Conservation (phyloP, 2,329 filamentous ascomycete species). For the Fusarium sp. region DNA sequence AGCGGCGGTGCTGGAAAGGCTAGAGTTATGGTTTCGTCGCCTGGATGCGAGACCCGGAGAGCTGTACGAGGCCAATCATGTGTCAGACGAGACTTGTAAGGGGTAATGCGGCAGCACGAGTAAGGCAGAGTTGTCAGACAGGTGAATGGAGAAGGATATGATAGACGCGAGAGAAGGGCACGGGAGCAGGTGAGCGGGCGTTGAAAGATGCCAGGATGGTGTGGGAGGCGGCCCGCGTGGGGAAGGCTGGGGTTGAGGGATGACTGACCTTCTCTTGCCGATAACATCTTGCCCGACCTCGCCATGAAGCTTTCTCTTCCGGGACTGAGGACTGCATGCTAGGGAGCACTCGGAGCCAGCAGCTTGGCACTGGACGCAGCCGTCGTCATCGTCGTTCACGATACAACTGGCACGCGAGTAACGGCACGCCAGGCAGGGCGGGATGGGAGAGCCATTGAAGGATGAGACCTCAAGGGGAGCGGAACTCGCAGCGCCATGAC, state of each 20-base stretch:
- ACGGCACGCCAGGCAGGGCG: conserved; percentile 82
- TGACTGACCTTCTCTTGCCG: conserved; percentile 79
- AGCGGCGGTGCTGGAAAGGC: conserved; percentile 73
- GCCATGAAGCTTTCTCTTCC: conserved; percentile 84
- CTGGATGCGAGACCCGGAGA: conserved; percentile 69
- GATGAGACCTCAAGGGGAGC: conserved; percentile 65
- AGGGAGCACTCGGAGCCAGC: conserved; percentile 86
- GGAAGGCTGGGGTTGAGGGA: conserved; percentile 23
- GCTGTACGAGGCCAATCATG: conserved; percentile 66
- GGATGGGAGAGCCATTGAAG: conserved; percentile 59
- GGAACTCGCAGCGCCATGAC: conserved; percentile 64
- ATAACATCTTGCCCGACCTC: conserved; percentile 72
- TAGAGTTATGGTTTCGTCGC: conserved; percentile 69
- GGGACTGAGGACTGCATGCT: conserved; percentile 80
- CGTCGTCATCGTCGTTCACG: conserved; percentile 80
- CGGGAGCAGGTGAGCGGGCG: conserved; percentile 37
- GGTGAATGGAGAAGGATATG: conserved; percentile 36
- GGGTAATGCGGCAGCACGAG: conserved; percentile 32
- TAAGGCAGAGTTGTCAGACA: conserved; percentile 40
- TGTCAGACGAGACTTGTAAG: conserved; percentile 59
- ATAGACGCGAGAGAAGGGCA: conserved; percentile 41
- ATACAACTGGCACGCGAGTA: conserved; percentile 83
- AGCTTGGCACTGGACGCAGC: conserved; percentile 84
- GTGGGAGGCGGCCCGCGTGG: conserved; percentile 36
- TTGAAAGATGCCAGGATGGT: conserved; percentile 14